Evolutionary conservation across 169 alveolate genomes (phyloP).

Genomic region (Neospora caninum): DNA sequence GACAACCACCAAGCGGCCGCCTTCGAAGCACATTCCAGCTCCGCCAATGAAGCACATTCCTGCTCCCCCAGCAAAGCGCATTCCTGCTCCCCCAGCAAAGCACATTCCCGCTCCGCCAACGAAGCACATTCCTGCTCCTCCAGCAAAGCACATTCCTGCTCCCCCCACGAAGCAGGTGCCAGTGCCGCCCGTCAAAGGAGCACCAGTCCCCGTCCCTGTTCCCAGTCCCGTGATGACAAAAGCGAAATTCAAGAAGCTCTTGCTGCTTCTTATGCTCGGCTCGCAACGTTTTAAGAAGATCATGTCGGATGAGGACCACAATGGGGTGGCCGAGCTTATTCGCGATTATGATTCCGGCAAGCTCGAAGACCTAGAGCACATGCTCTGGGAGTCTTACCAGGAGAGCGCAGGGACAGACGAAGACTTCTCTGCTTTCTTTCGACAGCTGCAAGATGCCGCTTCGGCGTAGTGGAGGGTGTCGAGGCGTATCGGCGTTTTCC

Average conservation of each 20-base stretch:
- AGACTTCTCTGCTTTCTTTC: neutral
- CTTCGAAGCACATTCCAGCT: neutral
- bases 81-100: neutral
- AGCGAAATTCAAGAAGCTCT: constrained; percentile 9
- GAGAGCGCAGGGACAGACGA: neutral
- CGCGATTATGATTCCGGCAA: constrained; percentile 16
- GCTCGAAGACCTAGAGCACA: neutral
- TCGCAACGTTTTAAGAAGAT: neutral
- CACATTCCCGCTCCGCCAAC: neutral
- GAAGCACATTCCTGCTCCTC: neutral
- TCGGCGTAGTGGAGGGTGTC: neutral
- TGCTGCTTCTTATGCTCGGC: constrained; percentile 11
- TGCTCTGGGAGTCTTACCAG: constrained; percentile 23
- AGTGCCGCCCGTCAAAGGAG: neutral
- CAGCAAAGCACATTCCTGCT: neutral
- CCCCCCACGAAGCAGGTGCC: neutral
- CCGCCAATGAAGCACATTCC: neutral
- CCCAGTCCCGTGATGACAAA: neutral
- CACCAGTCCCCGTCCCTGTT: neutral
- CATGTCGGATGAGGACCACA: constrained; percentile 31
- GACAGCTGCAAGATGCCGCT: neutral
- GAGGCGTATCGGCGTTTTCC: neutral
- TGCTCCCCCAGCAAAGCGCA: neutral
- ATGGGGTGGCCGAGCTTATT: neutral
- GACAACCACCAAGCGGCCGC: neutral